These are phyloP conservation scores for Zygotorulaspora mrakii DNA, from an alignment of 1,139 yeast genomes.

Conservation along the genomic window DNA sequence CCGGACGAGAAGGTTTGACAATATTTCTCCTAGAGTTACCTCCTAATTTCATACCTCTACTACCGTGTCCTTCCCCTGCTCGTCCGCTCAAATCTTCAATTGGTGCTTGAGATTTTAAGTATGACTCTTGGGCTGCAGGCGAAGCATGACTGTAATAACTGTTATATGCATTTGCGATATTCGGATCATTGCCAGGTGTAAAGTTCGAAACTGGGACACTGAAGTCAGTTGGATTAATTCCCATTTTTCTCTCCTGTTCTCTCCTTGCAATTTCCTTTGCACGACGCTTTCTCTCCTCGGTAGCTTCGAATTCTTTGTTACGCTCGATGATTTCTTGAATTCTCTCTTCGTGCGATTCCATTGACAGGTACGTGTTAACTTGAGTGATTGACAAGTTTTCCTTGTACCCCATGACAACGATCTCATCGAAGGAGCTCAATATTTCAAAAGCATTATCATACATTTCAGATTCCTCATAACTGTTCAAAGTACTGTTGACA, in stretches of 20 bases:
- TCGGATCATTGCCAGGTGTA: constrained; percentile 32
- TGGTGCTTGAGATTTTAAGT: constrained; percentile 29
- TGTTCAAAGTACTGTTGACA: constrained; percentile 68
- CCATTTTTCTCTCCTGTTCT: constrained; percentile 64
- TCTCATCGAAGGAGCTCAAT: constrained; percentile 90
- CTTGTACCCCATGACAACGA: constrained; percentile 75
- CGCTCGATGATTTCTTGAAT: constrained; percentile 96
- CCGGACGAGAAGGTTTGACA: constrained; percentile 10
- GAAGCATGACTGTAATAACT: constrained; percentile 39
- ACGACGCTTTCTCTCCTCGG: constrained; percentile 92
- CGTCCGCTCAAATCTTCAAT: constrained; percentile 8
- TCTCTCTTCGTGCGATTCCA: constrained; percentile 98
- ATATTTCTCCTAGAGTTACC: constrained; percentile 11
- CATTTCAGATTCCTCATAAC: constrained; percentile 78
- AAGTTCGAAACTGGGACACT: constrained; percentile 23
- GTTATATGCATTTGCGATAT: constrained; percentile 35
- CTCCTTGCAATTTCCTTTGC: constrained; percentile 93
- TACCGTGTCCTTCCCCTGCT: constrained; percentile 9
- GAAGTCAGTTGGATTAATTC: constrained; percentile 23
- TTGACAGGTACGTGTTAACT: constrained; percentile 84
- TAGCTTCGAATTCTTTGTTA: constrained; percentile 94
- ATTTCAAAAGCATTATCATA: constrained; percentile 84
- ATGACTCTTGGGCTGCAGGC: constrained; percentile 38
- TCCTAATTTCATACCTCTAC: constrained; percentile 15
- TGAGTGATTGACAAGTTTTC: constrained; percentile 82